Conservation (phyloP, 768 basidiomycete genomes). For the Neoboletus magnificus region DNA sequence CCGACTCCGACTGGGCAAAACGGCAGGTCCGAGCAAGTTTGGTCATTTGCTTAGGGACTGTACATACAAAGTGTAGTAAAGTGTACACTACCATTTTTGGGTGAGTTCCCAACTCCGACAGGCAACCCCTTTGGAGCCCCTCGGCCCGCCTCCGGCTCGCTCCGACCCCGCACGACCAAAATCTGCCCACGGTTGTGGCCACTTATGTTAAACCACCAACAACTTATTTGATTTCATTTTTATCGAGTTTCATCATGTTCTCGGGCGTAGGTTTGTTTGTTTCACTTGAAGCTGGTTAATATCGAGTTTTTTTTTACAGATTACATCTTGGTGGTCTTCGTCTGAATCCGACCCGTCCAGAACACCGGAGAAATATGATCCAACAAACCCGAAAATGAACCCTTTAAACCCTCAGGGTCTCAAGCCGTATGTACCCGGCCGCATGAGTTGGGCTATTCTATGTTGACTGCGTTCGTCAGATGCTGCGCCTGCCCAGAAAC, state of each 20-base stretch:
- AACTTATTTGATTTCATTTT: neutral
- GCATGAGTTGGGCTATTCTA: neutral
- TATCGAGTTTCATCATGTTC: conserved; percentile 37
- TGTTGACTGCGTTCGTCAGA: conserved; percentile 39
- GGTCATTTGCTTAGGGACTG: too few relatives aligned
- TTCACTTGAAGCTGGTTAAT: neutral
- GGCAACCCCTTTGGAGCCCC: too few relatives aligned
- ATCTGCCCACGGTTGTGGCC: too few relatives aligned
- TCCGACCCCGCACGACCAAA: too few relatives aligned
- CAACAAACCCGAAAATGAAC: conserved; percentile 76
- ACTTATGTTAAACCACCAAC: neutral
- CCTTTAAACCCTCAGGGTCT: conserved; percentile 92
- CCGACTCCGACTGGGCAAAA: too few relatives aligned
- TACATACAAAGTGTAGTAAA: too few relatives aligned
- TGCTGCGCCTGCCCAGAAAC: conserved; percentile 97
- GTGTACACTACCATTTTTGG: too few relatives aligned
- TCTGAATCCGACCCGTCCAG: conserved; percentile 25
- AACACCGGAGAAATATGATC: conserved; percentile 52
- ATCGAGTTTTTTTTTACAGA: conserved; percentile 27
- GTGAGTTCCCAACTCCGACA: too few relatives aligned
- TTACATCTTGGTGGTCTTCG: conserved; percentile 57
- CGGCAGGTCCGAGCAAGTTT: too few relatives aligned
- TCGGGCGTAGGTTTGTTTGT: conserved; percentile 33
- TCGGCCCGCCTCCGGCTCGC: too few relatives aligned
- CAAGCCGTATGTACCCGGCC: conserved; percentile 70